Base-by-base conservation (phyloP, 2,329 filamentous ascomycete genomes). In the Myriosclerotinia curreyana region DNA sequence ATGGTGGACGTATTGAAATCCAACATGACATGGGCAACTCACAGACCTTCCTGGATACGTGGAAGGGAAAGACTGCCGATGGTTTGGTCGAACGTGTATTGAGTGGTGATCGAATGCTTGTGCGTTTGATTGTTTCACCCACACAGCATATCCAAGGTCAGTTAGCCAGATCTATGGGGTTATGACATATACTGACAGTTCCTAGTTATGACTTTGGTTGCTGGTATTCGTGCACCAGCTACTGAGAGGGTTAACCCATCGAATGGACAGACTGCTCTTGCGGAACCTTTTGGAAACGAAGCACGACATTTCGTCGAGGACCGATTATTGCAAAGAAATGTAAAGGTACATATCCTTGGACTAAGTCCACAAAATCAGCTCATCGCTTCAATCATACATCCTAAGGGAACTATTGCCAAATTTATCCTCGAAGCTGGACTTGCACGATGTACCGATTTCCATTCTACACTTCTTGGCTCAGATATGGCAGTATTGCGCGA, bases 371-470 rank as follows among this genome's bases (percentile, higher is more conserved):
- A 97, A 77, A 91, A 91, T 65, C 91, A 97, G 74, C 83, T 99
- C n/a, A 87, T 99, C 62, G 95, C 90, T 64, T 86, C 87, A 58
- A 83, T 99, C 51, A 83, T 93, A 69, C 95, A 99, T 78, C 93
- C 93, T 36, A 86, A 88, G 66, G 95, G 95, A 68, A 96, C 92
- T 77, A 96, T 99, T 75, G 92, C 93, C 67, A 91, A 91, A 69
- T 96, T 96, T 76, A 78, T 99, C 51, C 86, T 99, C 52, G 87
- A 94, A 72, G 91, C 92, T 61, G 95, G 95, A 71, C 82, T 98
- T 64, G 95, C 94, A 49, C 86, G 92, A 73, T 98, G 94, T 80
- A 92, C 93, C 69, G 95, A 99, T 77, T 93, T 95, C 78, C 95
- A 99, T 79, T 96, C 94, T 0, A 96, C 92, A 48, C 82, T 97